A percentile compares a stretch with the other conserved stretches of the same genome.
Evolutionary conservation across 2,329 filamentous ascomycete genomes (phyloP).

Genomic region (Coniochaeta sp.): DNA sequence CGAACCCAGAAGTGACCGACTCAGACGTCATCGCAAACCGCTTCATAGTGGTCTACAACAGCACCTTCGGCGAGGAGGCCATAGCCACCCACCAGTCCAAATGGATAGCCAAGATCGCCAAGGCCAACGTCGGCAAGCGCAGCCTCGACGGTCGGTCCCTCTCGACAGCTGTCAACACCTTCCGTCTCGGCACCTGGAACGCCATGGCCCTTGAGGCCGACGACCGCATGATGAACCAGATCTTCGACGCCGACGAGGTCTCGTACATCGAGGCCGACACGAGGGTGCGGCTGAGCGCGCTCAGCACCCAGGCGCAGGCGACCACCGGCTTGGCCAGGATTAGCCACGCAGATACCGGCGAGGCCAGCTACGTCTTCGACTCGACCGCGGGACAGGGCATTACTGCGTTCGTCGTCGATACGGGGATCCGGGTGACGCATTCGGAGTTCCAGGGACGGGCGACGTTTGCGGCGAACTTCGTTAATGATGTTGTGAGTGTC

Average conservation of each 20-base stretch:
- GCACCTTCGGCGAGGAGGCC: constrained; percentile 36
- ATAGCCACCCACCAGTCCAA: constrained; percentile 42
- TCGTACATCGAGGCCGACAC: constrained; percentile 38
- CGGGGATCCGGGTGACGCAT: constrained; percentile 52
- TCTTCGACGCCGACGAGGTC: constrained; percentile 37
- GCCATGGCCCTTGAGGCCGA: constrained; percentile 37
- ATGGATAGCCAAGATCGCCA: constrained; percentile 42
- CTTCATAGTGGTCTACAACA: constrained; percentile 61
- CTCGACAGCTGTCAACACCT: constrained; percentile 37
- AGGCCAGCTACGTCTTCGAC: constrained; percentile 42
- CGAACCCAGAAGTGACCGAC: constrained; percentile 34
- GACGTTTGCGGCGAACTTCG: constrained; percentile 43
- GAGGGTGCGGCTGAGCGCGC: constrained; percentile 32
- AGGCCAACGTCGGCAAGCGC: constrained; percentile 49
- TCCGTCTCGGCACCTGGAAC: constrained; percentile 42
- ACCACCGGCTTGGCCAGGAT: constrained; percentile 46
- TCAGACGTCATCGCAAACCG: constrained; percentile 43
- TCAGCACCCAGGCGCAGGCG: constrained; percentile 44
- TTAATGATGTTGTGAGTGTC: constrained; percentile 34
- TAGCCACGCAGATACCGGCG: constrained; percentile 32
- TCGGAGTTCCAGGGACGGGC: constrained; percentile 49
- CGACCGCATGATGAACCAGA: constrained; percentile 26
- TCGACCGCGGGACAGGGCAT: constrained; percentile 44
- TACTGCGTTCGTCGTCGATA: constrained; percentile 59
- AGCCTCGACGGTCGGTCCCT: constrained; percentile 37